phyloP scores from a whole-genome alignment of 768 basidiomycete genomes.

The Ramaria rubella region DNA sequence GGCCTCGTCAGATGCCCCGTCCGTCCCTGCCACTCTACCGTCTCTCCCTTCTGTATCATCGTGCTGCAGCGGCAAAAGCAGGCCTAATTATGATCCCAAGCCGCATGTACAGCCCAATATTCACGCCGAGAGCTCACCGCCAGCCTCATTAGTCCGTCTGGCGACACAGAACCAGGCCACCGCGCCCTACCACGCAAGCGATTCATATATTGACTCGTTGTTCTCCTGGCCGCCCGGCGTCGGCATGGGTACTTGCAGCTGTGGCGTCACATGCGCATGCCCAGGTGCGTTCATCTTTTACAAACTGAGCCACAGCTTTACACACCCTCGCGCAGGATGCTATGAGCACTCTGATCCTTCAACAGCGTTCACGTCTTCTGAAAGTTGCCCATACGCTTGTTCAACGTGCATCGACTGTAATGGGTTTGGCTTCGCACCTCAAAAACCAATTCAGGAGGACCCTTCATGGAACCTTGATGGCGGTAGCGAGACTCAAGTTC shows the following conservation, averaged over 20 bases:
- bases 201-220: not conserved
- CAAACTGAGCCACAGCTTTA: conserved; percentile 35
- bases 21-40: not conserved
- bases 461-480: too few species aligned
- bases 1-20: not conserved
- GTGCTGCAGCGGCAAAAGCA: conserved; percentile 5
- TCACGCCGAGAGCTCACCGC: not conserved
- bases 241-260: conserved; percentile 38
- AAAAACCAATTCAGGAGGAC: too few species aligned
- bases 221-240: conserved; percentile 1
- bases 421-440: conserved; percentile 7
- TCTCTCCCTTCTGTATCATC: conserved; percentile 4
- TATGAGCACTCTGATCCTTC: conserved; percentile 60
- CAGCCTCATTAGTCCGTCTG: not conserved
- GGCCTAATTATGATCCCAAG: not conserved
- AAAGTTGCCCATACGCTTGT: conserved; percentile 12
- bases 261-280: conserved; percentile 57
- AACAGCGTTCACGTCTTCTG: conserved; percentile 30
- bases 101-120: not conserved
- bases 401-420: conserved; percentile 9
- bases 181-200: not conserved
- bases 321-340: conserved; percentile 37
- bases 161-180: not conserved
- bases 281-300: conserved; percentile 51
- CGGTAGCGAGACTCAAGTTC: too few species aligned